These are phyloP conservation scores for Erigeron canadensis DNA, from an alignment of 129 eudicot genomes.

Conservation along the genomic window DNA sequence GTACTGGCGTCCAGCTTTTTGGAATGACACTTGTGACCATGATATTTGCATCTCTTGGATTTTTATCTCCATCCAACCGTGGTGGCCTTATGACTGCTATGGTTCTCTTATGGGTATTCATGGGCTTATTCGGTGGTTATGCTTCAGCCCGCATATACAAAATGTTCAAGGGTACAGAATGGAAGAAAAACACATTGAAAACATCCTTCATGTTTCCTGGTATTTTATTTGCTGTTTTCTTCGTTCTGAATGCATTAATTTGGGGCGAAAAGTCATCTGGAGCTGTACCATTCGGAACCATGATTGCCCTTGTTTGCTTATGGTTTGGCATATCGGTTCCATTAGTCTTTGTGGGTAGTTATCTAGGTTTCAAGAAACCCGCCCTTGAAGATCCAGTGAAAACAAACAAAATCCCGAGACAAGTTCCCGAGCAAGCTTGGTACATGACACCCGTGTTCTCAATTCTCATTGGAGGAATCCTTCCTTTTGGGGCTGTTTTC, in stretches of 20 bases:
- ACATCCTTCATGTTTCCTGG: slow-evolving; percentile 93
- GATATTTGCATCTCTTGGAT: slow-evolving; percentile 87
- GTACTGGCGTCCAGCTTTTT: slow-evolving; percentile 82
- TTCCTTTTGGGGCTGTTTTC: slow-evolving; percentile 92
- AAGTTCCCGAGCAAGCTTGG: slow-evolving; percentile 95
- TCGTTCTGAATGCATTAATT: slow-evolving; percentile 76
- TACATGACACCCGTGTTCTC: slow-evolving; percentile 90
- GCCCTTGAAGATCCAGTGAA: slow-evolving; percentile 86
- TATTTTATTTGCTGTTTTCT: slow-evolving; percentile 64
- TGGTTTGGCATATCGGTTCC: slow-evolving; percentile 99
- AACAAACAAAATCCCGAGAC: slow-evolving; percentile 87
- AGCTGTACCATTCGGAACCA: slow-evolving; percentile 90
- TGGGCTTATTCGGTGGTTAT: slow-evolving; percentile 88
- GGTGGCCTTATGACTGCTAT: slow-evolving; percentile 97
- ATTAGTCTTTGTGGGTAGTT: slow-evolving; percentile 83
- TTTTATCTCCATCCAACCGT: slow-evolving; percentile 87
- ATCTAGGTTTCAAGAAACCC: slow-evolving; percentile 86
- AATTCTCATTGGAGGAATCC: slow-evolving; percentile 84
- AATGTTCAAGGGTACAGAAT: slow-evolving; percentile 90
- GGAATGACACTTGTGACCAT: slow-evolving; percentile 91
- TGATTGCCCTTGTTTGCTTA: slow-evolving; percentile 80
- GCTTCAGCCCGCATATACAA: slow-evolving; percentile 82
- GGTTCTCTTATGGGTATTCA: slow-evolving; percentile 94
- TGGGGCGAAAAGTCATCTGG: slow-evolving; percentile 97
- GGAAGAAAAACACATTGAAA: slow-evolving; percentile 83